phyloP scores from a whole-genome alignment of 2,329 filamentous ascomycete species.

The Aspergillus sclerotialis region DNA sequence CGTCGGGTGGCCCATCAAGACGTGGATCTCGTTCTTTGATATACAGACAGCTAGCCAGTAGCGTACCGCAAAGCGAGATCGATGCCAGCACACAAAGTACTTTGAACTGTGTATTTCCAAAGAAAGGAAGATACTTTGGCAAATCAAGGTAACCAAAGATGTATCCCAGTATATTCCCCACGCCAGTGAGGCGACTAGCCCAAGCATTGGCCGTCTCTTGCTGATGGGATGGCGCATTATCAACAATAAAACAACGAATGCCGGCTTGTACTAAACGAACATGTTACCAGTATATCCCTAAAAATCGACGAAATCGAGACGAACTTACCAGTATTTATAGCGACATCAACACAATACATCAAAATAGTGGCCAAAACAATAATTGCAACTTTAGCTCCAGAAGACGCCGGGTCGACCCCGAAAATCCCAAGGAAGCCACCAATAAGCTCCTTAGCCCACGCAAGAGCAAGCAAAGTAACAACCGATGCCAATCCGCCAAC shows the following conservation, averaged over 20 bases:
- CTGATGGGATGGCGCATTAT: conserved; percentile 85
- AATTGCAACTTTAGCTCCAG: conserved; percentile 56
- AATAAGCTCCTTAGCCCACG: conserved; percentile 69
- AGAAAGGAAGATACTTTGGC: conserved; percentile 65
- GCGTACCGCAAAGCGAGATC: conserved; percentile 61
- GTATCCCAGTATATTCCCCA: conserved; percentile 88
- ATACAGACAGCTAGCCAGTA: conserved; percentile 60
- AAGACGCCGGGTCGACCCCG: conserved; percentile 59
- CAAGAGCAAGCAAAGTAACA: conserved; percentile 59
- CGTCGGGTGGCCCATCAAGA: conserved; percentile 56
- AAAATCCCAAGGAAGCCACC: conserved; percentile 62
- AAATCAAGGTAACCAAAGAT: conserved; percentile 79
- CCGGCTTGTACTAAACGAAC: conserved; percentile 67
- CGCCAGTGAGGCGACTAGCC: conserved; percentile 77
- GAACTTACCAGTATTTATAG: conserved; percentile 74
- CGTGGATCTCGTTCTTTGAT: conserved; percentile 77
- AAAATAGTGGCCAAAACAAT: conserved; percentile 76
- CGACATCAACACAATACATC: conserved; percentile 87
- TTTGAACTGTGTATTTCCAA: conserved; percentile 88
- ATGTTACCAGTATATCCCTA: conserved; percentile 1
- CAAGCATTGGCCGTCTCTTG: conserved; percentile 92
- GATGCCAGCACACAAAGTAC: conserved; percentile 81
- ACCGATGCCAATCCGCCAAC: conserved; percentile 62
- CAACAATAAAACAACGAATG: conserved; percentile 86
- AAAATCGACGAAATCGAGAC: conserved; percentile 5